Base-by-base conservation (phyloP, 2,329 filamentous ascomycete genomes). In the Aspergillus spinulosporus region DNA sequence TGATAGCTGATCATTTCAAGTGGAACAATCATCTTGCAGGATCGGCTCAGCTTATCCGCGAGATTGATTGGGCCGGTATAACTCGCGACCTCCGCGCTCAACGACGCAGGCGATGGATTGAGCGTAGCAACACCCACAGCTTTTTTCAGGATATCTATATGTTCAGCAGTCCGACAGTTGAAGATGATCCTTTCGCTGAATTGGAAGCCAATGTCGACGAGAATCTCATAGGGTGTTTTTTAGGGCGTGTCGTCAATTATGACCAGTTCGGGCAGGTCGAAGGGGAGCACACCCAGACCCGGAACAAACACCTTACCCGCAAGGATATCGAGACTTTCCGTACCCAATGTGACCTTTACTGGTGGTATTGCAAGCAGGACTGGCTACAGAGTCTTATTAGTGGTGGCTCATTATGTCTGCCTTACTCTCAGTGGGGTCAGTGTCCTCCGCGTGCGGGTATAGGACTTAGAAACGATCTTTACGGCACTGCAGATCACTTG, bases 281-380 rank as follows among this genome's bases (percentile, higher is more conserved):
- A 44, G 65, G 66, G 40, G 64, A 59, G 32, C 55, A 60, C 31
- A 49, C 52, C 12, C 51, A 56, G 14, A 34, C 58, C 11, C 60
- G 59, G 62, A 72, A 62, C 63, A 74, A 50, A 66, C 61, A 72
- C 52, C 76, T 78, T 32, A 73, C 74, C 7, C 68, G 71, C 12
- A 78, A 78, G 59, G 92, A 97, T 59, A 81, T 96, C 47, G 87
- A 90, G 59, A 86, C 84, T 40, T 96, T 89, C 66, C 89, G 94
- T 66, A 87, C 89, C 11, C 80, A 94, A 39, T 85, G 89, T 61
- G 94, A 97, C 74, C 76, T 97, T 4, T 95, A 89, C 69, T 99
- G 93, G 92, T 97, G 92, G 89, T 97, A 92, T 70, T 88, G 84
- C 66, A 96, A 96, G 73, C 94, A 97, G 79, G 94, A 97, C 71